These are phyloP conservation scores for Ophiostoma piceae DNA, from an alignment of 2,329 filamentous ascomycete genomes.

Conservation along the genomic window DNA sequence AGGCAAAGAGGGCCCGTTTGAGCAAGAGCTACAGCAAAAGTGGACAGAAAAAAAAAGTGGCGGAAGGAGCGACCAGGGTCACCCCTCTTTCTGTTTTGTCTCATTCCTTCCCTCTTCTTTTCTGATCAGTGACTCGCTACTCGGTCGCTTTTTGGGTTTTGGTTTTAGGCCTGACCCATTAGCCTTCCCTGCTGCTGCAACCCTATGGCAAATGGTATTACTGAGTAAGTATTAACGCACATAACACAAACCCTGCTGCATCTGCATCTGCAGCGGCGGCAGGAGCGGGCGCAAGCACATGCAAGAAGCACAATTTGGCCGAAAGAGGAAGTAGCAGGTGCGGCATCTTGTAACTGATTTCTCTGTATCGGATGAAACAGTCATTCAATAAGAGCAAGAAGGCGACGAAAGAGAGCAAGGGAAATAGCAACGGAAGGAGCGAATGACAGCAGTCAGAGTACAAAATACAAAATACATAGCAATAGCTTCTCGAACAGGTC, in stretches of 20 bases:
- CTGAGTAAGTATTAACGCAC: not conserved
- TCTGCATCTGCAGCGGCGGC: slow-evolving; percentile 12
- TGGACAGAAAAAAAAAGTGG: slow-evolving; percentile 14
- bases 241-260: slow-evolving; percentile 7
- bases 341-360: not conserved
- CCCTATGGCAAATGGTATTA: not conserved
- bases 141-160: not conserved
- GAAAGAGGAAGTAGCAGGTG: not conserved
- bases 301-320: not conserved
- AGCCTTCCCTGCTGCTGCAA: slow-evolving; percentile 9
- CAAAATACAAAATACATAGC: not conserved
- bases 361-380: not conserved
- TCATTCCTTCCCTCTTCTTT: not conserved
- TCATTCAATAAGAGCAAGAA: not conserved
- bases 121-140: not conserved
- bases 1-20: slow-evolving; percentile 1
- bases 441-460: not conserved
- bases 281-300: slow-evolving; percentile 8
- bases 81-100: slow-evolving; percentile 11
- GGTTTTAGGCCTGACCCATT: not conserved
- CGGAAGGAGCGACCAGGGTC: slow-evolving; percentile 15
- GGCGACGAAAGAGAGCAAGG: not conserved
- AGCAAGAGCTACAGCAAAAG: slow-evolving; percentile 8
- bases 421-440: not conserved
- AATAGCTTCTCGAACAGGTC: too few species aligned